Conservation (phyloP, 495 filamentous ascomycete genomes). For the Viridothelium virens region DNA sequence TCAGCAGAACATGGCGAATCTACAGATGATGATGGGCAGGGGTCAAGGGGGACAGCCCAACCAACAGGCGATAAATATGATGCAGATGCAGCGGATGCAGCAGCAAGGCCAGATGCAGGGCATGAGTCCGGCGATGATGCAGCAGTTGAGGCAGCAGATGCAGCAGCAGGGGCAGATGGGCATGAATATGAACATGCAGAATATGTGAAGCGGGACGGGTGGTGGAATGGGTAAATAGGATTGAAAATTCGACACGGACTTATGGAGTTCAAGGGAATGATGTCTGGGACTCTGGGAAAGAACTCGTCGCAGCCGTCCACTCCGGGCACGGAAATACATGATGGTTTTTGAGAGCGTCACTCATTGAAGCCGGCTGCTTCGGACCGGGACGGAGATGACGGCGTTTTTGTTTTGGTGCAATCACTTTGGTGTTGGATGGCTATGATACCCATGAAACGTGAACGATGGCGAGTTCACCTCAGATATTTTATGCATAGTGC, state of each 20-base stretch:
- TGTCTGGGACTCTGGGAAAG: neutral
- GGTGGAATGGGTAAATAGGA: constrained; percentile 7
- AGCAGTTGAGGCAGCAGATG: constrained; percentile 17
- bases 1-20: neutral
- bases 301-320: too few relatives aligned
- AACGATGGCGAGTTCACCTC: neutral
- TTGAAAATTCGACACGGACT: neutral
- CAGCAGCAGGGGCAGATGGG: constrained; percentile 12
- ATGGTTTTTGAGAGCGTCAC: too few relatives aligned
- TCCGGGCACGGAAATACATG: too few relatives aligned
- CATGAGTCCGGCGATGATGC: constrained; percentile 9
- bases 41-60: constrained; percentile 6
- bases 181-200: constrained; percentile 6
- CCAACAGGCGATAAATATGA: constrained; percentile 16
- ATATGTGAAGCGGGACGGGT: constrained; percentile 4
- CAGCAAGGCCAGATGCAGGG: constrained; percentile 7
- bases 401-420: neutral
- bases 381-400: too few relatives aligned
- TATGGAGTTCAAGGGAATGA: neutral
- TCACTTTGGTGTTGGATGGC: neutral
- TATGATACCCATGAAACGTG: neutral
- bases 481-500: neutral
- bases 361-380: too few relatives aligned
- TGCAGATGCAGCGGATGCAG: constrained; percentile 16
- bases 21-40: neutral